These are phyloP conservation scores for Butyriboletus regius DNA, from an alignment of 1,284 basidiomycete species.

Conservation along the genomic window DNA sequence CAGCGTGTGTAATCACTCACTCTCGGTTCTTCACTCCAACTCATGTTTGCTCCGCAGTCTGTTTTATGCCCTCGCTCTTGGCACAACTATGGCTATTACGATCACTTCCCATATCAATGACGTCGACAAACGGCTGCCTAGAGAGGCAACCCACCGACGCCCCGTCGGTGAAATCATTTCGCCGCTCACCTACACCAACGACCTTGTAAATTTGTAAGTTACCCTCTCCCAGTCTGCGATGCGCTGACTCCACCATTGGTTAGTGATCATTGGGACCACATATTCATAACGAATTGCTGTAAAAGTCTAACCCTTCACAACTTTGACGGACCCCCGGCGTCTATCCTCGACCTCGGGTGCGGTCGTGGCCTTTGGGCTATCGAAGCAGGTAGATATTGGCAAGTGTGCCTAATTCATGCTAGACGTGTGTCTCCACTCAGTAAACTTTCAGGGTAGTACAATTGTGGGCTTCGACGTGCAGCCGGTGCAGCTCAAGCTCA, in stretches of 20 bases:
- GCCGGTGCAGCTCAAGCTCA: conserved; percentile 51
- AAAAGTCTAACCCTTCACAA: conserved; percentile 47
- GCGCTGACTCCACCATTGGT: neutral
- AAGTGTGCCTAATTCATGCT: conserved; percentile 37
- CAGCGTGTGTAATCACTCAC: conserved; percentile 16
- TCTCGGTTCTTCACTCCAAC: neutral
- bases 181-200: conserved; percentile 45
- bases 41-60: conserved; percentile 9
- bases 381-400: conserved; percentile 58
- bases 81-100: conserved; percentile 26
- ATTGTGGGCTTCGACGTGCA: conserved; percentile 57
- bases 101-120: conserved; percentile 37
- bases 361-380: conserved; percentile 72
- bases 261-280: conserved; percentile 64
- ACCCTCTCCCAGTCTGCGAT: neutral
- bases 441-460: conserved; percentile 40
- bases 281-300: conserved; percentile 50
- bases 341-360: conserved; percentile 69
- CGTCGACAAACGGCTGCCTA: conserved; percentile 41
- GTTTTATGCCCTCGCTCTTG: conserved; percentile 20
- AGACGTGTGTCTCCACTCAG: conserved; percentile 3
- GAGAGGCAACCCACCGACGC: conserved; percentile 38
- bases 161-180: conserved; percentile 46
- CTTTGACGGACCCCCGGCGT: conserved; percentile 45
- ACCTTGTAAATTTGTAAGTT: conserved; percentile 51